phyloP scores from a whole-genome alignment of 2,329 filamentous ascomycete genomes.

The Claviceps sp. region DNA sequence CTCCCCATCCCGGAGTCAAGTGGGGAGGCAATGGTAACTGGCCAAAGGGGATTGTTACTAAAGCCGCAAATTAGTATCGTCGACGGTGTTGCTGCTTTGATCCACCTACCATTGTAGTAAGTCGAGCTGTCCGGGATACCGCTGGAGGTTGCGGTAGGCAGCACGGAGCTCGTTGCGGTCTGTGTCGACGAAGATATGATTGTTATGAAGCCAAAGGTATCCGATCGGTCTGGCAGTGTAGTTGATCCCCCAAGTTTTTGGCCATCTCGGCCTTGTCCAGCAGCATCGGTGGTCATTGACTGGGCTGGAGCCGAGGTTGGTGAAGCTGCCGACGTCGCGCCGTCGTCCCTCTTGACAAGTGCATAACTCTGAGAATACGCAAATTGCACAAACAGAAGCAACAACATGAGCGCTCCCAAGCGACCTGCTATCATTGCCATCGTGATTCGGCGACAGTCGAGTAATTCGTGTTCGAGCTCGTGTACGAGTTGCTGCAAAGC shows the following conservation, averaged over 20 bases:
- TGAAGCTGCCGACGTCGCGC: slow-evolving; percentile 2
- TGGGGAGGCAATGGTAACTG: slow-evolving; percentile 57
- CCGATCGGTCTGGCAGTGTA: neutral
- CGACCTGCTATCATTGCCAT: slow-evolving; percentile 23
- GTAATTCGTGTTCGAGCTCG: slow-evolving; percentile 1
- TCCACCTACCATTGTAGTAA: slow-evolving; percentile 21
- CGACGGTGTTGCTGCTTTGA: neutral
- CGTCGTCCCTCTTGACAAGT: slow-evolving; percentile 22
- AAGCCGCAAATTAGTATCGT: slow-evolving; percentile 2
- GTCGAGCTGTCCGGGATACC: slow-evolving; percentile 15
- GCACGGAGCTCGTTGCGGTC: neutral
- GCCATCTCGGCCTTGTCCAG: neutral
- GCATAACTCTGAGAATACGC: slow-evolving; percentile 21
- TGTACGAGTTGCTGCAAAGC: slow-evolving; percentile 8
- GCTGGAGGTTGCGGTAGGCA: slow-evolving; percentile 5
- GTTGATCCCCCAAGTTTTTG: neutral
- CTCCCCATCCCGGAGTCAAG: slow-evolving; percentile 69
- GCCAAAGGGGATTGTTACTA: slow-evolving; percentile 33
- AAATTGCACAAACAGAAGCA: slow-evolving; percentile 25
- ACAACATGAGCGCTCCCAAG: slow-evolving; percentile 25
- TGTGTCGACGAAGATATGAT: slow-evolving; percentile 1
- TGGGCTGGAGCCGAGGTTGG: neutral
- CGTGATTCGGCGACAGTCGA: slow-evolving; percentile 4
- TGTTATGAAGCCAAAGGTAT: neutral
- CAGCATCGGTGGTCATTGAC: neutral